Conservation (phyloP, 2,329 filamentous ascomycete species). For the Epichloe scottii region DNA sequence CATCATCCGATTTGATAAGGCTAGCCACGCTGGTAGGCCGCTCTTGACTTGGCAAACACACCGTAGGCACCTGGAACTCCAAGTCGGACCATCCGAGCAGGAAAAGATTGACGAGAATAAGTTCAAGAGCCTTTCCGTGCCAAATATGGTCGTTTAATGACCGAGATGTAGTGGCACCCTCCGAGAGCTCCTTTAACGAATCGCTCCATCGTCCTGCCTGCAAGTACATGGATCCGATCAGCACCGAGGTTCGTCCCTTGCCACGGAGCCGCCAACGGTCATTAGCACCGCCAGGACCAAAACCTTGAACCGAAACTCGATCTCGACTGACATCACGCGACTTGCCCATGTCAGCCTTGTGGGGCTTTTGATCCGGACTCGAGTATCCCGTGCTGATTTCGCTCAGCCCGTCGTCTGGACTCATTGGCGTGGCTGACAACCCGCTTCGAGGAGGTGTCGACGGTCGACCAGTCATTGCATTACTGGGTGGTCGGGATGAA, state of each 20-base stretch:
- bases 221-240: constrained; percentile 76
- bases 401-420: constrained; percentile 33
- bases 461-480: constrained; percentile 34
- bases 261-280: constrained; percentile 72
- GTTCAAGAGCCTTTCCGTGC: constrained; percentile 90
- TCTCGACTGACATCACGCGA: constrained; percentile 40
- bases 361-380: constrained; percentile 28
- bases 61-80: constrained; percentile 62
- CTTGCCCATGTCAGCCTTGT: constrained; percentile 28
- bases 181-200: constrained; percentile 69
- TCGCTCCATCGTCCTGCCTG: constrained; percentile 85
- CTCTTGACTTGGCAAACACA: constrained; percentile 41
- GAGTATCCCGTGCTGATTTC: constrained; percentile 21
- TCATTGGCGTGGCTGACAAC: constrained; percentile 35
- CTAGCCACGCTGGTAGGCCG: constrained; percentile 23
- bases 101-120: constrained; percentile 69
- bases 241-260: constrained; percentile 64
- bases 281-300: constrained; percentile 57
- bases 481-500: constrained; percentile 28
- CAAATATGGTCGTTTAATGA: constrained; percentile 85
- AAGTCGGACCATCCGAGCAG: constrained; percentile 74
- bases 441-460: constrained; percentile 39
- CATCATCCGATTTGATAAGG: constrained; percentile 14
- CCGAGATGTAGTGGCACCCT: constrained; percentile 66
- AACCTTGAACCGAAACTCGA: constrained; percentile 54